Evolutionary conservation across 2,329 filamentous ascomycete species (phyloP), one percentile per base, ranked within the genome.

Genomic region (Epichloe elymi): DNA sequence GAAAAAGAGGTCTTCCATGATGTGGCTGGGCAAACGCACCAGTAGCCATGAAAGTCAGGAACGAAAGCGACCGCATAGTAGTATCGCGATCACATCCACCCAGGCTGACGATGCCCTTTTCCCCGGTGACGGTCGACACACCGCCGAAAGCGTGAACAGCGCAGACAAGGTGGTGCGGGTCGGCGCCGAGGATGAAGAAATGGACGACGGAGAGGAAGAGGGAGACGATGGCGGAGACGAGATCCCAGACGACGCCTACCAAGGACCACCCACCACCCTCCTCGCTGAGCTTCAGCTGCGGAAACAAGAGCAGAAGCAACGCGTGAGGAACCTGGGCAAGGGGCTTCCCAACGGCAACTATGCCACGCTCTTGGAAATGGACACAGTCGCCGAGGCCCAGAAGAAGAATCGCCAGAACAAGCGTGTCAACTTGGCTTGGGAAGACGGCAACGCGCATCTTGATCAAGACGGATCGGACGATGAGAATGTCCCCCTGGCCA

Each of bases 281-380:
- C 78, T 98, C 23, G 93, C 93, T 0, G 93, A 98, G 64, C 73
- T 98, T 7, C 88, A 96, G 63, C 71, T 95, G 56, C 85, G 93
- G 48, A 97, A 98, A 64, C 83, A 87, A 53, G 86, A 95, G 59
- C 84, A 94, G 60, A 90, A 88, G 65, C 74, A 83, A 55, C 82
- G 93, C 37, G 93, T 84, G 33, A 64, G 65, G 52, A 79, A 82
- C 20, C 75, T 83, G 20, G 74, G 78, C 35, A 79, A 75, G 43
- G 67, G 69, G 2, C 74, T 74, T 58, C 83, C 85, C 19, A 82
- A 85, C 50, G 90, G 88, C n/a, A 83, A 95, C 76, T 88, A 93
- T 56, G 87, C 87, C 14, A 98, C 93, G 0, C 74, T 98, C 4
- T 74, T 98, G 1, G 82, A 98, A 63, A 78, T 97, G 58, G 91